Percentiles rank a stretch among this genome's conserved stretches.
Conservation (phyloP, 352 stramenopile species). For the Pythium inflatum region DNA sequence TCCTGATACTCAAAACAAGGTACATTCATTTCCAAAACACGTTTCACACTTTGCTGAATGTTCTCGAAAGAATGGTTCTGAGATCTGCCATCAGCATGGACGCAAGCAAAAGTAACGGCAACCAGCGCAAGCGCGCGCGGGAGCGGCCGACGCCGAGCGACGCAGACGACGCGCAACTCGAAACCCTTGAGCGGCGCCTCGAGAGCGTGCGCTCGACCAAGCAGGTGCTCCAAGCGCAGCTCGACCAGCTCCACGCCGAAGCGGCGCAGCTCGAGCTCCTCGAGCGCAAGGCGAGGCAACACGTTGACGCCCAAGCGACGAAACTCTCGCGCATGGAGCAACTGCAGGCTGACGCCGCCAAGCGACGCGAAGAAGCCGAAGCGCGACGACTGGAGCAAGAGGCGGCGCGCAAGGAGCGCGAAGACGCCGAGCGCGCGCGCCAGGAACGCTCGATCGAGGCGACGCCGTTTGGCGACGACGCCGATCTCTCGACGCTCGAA, state of each 20-base stretch:
- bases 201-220: constrained; percentile 53
- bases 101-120: not conserved
- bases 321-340: constrained; percentile 64
- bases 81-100: constrained; percentile 13
- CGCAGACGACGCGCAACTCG: constrained; percentile 6
- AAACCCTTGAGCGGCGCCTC: constrained; percentile 51
- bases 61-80: too few species aligned
- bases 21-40: too few species aligned
- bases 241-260: constrained; percentile 42
- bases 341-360: constrained; percentile 63
- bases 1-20: not conserved
- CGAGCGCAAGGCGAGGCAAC: constrained; percentile 32
- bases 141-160: not conserved
- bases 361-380: constrained; percentile 34
- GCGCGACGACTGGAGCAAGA: constrained; percentile 37
- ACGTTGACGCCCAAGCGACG: constrained; percentile 19
- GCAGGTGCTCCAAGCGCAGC: constrained; percentile 39
- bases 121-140: not conserved
- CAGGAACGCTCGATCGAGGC: constrained; percentile 55
- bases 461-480: constrained; percentile 29
- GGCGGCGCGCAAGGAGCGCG: constrained; percentile 18
- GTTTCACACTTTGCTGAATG: too few species aligned
- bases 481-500: constrained; percentile 61
- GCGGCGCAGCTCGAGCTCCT: constrained; percentile 24
- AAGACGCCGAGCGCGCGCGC: constrained; percentile 40